phyloP scores from a whole-genome alignment of 306 rosid species.

The Pyrus betulifolia region DNA sequence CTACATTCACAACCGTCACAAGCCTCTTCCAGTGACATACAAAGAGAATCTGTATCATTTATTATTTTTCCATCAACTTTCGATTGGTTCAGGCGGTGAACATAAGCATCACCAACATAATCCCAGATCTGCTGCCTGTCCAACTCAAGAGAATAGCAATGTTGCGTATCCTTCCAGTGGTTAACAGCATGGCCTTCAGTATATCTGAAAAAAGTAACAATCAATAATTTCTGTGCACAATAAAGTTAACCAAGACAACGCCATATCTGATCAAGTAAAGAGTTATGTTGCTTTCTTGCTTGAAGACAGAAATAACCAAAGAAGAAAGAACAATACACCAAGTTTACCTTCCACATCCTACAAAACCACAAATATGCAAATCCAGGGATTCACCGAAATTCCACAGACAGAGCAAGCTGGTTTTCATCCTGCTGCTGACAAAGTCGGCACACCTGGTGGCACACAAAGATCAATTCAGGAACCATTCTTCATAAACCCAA shows the following conservation, averaged over 20 bases:
- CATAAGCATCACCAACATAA: conserved; percentile 81
- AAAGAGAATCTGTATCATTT: conserved; percentile 41
- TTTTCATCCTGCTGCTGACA: conserved; percentile 81
- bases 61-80: conserved; percentile 67
- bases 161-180: conserved; percentile 80
- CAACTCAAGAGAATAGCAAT: conserved; percentile 89
- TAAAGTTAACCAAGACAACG: neutral
- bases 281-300: neutral
- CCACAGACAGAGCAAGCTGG: conserved; percentile 77
- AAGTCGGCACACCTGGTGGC: conserved; percentile 72
- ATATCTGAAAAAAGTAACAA: conserved; percentile 38
- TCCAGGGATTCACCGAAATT: conserved; percentile 71
- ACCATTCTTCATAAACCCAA: neutral
- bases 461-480: conserved; percentile 22
- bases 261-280: neutral
- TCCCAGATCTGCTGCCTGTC: conserved; percentile 94
- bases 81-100: conserved; percentile 85
- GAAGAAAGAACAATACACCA: conserved; percentile 10
- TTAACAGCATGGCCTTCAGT: conserved; percentile 91
- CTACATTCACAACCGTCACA: conserved; percentile 54
- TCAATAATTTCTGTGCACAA: neutral
- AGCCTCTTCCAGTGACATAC: conserved; percentile 56
- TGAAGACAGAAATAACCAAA: conserved; percentile 3
- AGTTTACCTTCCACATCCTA: conserved; percentile 90
- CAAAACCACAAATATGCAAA: conserved; percentile 90